Conservation (phyloP, 2,329 filamentous ascomycete species). For the Talaromyces marneffei region DNA sequence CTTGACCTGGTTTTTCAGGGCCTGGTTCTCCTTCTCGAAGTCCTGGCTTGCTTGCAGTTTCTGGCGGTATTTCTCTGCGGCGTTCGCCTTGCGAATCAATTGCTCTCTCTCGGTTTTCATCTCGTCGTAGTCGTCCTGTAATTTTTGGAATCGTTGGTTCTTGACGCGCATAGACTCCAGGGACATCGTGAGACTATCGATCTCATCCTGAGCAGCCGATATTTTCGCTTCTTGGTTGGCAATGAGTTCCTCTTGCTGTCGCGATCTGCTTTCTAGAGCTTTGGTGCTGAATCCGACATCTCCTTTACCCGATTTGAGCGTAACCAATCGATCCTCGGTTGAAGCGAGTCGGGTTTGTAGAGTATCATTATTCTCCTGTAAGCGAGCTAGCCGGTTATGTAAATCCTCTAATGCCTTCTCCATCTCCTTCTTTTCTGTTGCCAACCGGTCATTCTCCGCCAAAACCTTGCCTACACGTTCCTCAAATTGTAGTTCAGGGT, state of each 20-base stretch:
- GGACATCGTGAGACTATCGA: conserved; percentile 40
- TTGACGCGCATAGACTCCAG: conserved; percentile 42
- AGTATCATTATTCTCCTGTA: conserved; percentile 46
- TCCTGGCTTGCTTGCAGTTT: conserved; percentile 46
- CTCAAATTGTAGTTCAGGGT: conserved; percentile 44
- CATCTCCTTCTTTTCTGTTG: conserved; percentile 46
- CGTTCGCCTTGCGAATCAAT: conserved; percentile 43
- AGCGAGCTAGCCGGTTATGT: conserved; percentile 55
- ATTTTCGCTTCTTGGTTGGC: conserved; percentile 62
- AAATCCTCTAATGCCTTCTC: conserved; percentile 47
- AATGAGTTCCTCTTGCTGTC: conserved; percentile 64
- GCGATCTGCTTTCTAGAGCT: conserved; percentile 46
- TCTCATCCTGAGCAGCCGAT: conserved; percentile 46
- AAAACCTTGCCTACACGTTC: conserved; percentile 44
- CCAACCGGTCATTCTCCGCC: conserved; percentile 55
- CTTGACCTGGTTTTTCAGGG: conserved; percentile 41
- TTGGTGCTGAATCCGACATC: conserved; percentile 44
- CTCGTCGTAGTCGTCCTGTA: conserved; percentile 47
- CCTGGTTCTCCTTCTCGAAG: conserved; percentile 45
- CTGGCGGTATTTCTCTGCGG: conserved; percentile 46
- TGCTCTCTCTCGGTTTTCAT: conserved; percentile 45
- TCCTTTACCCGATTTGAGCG: conserved; percentile 44
- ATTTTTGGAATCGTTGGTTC: conserved; percentile 40
- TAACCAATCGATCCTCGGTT: conserved; percentile 48
- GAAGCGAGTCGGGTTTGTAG: conserved; percentile 42